Conservation (phyloP, 2,329 filamentous ascomycete species). For the Albophoma yamanashiensis region DNA sequence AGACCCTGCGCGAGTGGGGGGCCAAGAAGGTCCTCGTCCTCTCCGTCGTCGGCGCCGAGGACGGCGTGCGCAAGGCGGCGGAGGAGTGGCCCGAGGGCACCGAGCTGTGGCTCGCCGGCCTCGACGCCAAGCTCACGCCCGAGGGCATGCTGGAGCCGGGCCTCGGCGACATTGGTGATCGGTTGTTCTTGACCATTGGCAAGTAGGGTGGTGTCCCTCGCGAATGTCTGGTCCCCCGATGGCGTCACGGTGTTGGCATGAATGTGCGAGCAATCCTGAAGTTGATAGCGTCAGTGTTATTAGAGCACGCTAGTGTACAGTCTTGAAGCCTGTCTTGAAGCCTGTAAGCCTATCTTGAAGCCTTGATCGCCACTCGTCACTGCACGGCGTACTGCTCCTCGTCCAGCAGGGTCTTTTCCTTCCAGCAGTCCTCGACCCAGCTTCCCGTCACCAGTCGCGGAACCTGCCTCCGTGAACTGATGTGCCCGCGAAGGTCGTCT, state of each 20-base stretch:
- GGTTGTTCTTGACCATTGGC: conserved; percentile 65
- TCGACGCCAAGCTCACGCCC: conserved; percentile 65
- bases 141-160: conserved; percentile 86
- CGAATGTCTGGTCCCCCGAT: neutral
- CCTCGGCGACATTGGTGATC: conserved; percentile 81
- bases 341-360: neutral
- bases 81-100: conserved; percentile 67
- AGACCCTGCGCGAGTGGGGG: conserved; percentile 84
- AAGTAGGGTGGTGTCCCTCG: conserved; percentile 1
- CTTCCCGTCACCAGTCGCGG: conserved; percentile 57
- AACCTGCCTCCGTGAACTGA: conserved; percentile 36
- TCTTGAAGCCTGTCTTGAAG: neutral
- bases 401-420: conserved; percentile 65
- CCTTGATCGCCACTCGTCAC: neutral
- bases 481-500: conserved; percentile 31
- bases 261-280: neutral
- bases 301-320: neutral
- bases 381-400: conserved; percentile 51
- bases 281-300: neutral
- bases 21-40: conserved; percentile 72
- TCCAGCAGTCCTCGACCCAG: conserved; percentile 79
- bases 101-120: conserved; percentile 71
- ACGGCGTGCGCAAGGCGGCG: conserved; percentile 63
- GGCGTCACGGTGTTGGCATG: neutral
- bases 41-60: conserved; percentile 59